Evolutionary conservation across 164 flowering plant species (phyloP), one percentile per base, ranked within the genome.

Genomic region (Houttuynia cordata): DNA sequence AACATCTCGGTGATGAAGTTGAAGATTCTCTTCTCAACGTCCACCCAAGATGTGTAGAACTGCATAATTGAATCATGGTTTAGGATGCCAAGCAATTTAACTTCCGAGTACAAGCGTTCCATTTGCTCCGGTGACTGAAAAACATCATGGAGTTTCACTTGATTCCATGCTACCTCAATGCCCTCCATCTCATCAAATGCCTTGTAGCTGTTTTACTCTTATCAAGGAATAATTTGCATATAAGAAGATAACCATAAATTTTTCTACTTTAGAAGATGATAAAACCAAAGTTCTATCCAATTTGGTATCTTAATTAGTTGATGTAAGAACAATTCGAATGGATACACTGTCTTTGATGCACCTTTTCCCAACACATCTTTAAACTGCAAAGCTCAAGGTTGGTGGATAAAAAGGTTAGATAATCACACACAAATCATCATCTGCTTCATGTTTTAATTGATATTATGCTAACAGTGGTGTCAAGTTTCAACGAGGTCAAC

Each of bases 1-100:
- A 92, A 83, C 88, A 89, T 75, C 67, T 92, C 98, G 6, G 97
- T 89, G 73, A 92, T 86, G 84, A 92, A 84, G 78, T 92, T 92
- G 83, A 92, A 81, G 52, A 89, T 82, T 71, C 81, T 70, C 15
- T 72, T 66, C 15, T 76, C 65, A 15, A 63, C 57, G n/a, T 89
- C 86, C 18, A 89, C 74, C 98, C 98, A 92, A 47, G 86, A 87
- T 0, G 84, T 57, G 65, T 75, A 70, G 74, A 74, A 83, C 21
- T 49, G 67, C 34, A 89, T 89, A 56, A 92, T 82, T 53, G 85
- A 83, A 20, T 78, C 82, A 50, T 89, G 96, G 22, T 79, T 57
- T 63, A 92, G 86, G 64, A 68, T 82, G 70, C 87, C 76, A 45
- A 92, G 93, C 55, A 92, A 85, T 64, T 85, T 92, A 56, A 88